Evolutionary conservation across 176 grass and related monocot genomes (phyloP).

Genomic region (Oryza meyeriana): DNA sequence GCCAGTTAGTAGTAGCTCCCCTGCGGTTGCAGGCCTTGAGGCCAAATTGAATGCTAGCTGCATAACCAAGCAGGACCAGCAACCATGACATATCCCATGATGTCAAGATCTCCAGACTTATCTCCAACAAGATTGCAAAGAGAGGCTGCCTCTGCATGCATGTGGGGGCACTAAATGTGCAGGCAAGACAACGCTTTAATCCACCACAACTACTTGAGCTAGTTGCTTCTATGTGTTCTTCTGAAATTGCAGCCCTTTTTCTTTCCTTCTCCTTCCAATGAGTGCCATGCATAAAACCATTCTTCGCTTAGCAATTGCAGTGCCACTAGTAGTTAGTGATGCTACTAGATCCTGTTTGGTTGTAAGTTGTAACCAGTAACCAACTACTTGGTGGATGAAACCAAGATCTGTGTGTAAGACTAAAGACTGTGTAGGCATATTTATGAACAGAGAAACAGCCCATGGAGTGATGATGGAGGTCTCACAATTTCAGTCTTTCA

Average conservation of each 20-base stretch:
- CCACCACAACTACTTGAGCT: slow-evolving; percentile 18
- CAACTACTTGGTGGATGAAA: slow-evolving; percentile 26
- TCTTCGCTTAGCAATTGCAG: background rate
- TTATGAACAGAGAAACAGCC: slow-evolving; percentile 20
- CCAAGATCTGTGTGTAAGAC: background rate
- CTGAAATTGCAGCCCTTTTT: background rate
- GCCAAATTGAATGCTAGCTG: background rate
- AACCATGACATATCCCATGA: slow-evolving; percentile 23
- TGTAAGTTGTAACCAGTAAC: slow-evolving; percentile 31
- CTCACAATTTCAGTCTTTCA: background rate
- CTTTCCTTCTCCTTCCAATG: background rate
- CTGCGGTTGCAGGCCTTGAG: background rate
- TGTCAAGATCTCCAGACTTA: background rate
- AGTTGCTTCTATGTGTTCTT: background rate
- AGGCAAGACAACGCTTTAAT: slow-evolving; percentile 17
- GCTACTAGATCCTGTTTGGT: background rate
- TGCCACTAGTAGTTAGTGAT: background rate
- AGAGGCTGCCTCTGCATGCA: background rate
- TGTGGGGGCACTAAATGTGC: slow-evolving; percentile 30
- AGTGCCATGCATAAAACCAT: slow-evolving; percentile 9
- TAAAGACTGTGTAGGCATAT: background rate
- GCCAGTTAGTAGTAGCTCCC: background rate
- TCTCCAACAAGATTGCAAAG: slow-evolving; percentile 15
- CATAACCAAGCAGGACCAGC: slow-evolving; percentile 1
- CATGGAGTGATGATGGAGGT: background rate